A percentile compares a stretch with the other conserved stretches of the same genome.
Evolutionary conservation across 176 grass and related monocot genomes (phyloP).

Genomic region (Paspalum vaginatum): DNA sequence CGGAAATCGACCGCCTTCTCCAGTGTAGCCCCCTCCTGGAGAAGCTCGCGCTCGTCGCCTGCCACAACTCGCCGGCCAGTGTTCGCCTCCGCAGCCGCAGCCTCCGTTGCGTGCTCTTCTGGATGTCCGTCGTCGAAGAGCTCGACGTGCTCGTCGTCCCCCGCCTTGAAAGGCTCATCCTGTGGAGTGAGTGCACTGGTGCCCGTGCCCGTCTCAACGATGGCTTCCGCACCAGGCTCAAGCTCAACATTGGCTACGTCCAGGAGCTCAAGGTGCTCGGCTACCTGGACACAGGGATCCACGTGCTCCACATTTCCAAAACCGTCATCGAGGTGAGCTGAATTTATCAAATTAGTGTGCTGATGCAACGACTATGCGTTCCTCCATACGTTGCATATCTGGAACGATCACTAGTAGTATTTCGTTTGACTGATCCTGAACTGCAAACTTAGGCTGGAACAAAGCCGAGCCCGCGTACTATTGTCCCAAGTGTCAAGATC

Average conservation of each 20-base stretch:
- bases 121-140: not conserved
- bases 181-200: constrained; percentile 3
- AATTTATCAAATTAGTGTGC: not conserved
- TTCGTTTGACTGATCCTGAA: not conserved
- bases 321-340: constrained; percentile 32
- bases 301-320: constrained; percentile 35
- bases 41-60: constrained; percentile 36
- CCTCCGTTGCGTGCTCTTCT: constrained; percentile 34
- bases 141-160: constrained; percentile 18
- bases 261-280: constrained; percentile 32
- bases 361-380: not conserved
- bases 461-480: not conserved
- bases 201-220: not conserved
- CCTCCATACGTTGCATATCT: not conserved
- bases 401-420: not conserved
- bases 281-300: constrained; percentile 32
- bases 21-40: constrained; percentile 41
- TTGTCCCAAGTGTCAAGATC: constrained; percentile 28
- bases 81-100: constrained; percentile 26
- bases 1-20: constrained; percentile 32
- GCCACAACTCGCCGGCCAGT: not conserved
- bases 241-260: constrained; percentile 34
- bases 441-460: constrained; percentile 21
- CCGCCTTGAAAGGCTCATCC: constrained; percentile 40
- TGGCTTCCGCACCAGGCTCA: not conserved